Conservation (phyloP, 2,329 filamentous ascomycete species). For the Neoascochyta sp. region DNA sequence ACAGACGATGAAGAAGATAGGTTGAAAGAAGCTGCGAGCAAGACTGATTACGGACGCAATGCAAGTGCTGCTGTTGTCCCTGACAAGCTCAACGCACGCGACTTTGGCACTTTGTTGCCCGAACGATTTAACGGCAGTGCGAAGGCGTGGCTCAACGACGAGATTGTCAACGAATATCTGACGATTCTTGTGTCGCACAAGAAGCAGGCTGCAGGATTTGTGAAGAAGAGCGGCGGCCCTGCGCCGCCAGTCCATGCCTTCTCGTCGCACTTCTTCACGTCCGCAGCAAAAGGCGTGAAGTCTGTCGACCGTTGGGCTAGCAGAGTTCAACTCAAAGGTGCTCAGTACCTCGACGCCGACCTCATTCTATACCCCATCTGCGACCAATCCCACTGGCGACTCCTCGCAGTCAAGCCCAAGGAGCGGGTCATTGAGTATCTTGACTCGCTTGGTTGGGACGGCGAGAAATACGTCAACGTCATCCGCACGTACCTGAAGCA, state of each 20-base stretch:
- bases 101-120: constrained; percentile 59
- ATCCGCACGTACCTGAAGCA: constrained; percentile 54
- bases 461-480: constrained; percentile 27
- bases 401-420: constrained; percentile 63
- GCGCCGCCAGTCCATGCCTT: constrained; percentile 61
- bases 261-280: constrained; percentile 64
- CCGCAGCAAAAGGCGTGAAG: constrained; percentile 37
- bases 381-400: constrained; percentile 63
- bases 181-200: constrained; percentile 57
- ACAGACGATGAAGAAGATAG: constrained; percentile 11
- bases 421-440: constrained; percentile 63
- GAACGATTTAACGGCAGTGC: constrained; percentile 39
- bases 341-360: constrained; percentile 62
- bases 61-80: constrained; percentile 9
- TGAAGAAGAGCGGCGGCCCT: constrained; percentile 52
- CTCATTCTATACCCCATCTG: constrained; percentile 69
- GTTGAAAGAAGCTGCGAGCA: constrained; percentile 12
- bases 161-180: constrained; percentile 67
- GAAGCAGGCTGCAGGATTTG: constrained; percentile 54
- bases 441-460: constrained; percentile 57
- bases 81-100: constrained; percentile 50
- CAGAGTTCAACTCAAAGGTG: constrained; percentile 25
- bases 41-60: constrained; percentile 16
- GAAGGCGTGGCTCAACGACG: constrained; percentile 69
- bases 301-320: constrained; percentile 49